Evolutionary conservation across 345 rosid genomes (phyloP).

Genomic region (Brassica rapa): DNA sequence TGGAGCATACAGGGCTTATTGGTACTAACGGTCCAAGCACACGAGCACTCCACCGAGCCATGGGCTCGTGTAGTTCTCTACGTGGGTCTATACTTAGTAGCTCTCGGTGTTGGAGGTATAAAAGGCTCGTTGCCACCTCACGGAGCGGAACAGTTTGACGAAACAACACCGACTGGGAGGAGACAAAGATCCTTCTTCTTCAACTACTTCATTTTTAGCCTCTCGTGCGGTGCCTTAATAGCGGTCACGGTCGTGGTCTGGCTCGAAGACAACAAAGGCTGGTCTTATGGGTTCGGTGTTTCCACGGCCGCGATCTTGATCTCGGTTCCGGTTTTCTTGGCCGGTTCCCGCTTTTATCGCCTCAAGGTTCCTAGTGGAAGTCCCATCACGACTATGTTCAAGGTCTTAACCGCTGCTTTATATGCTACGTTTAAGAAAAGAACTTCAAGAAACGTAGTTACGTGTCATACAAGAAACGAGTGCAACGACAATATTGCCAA

Average conservation of each 20-base stretch:
- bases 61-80: conserved; percentile 56
- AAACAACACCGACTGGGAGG: conserved; percentile 65
- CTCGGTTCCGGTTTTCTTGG: conserved; percentile 72
- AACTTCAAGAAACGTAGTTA: conserved; percentile 46
- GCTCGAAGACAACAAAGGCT: conserved; percentile 93
- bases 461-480: conserved; percentile 43
- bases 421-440: conserved; percentile 40
- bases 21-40: conserved; percentile 58
- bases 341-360: conserved; percentile 67
- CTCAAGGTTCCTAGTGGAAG: conserved; percentile 71
- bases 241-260: conserved; percentile 92
- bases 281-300: conserved; percentile 88
- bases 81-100: conserved; percentile 76
- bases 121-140: conserved; percentile 94
- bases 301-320: conserved; percentile 68
- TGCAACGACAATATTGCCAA: conserved; percentile 21
- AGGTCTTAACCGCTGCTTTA: conserved; percentile 62
- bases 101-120: conserved; percentile 90
- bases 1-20: conserved; percentile 35
- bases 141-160: conserved; percentile 94
- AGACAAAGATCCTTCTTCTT: conserved; percentile 82
- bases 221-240: conserved; percentile 77
- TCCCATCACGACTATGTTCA: conserved; percentile 75
- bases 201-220: conserved; percentile 81
- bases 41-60: conserved; percentile 55